These are phyloP conservation scores for Mrakia frigida DNA, from an alignment of 768 basidiomycete genomes.

Conservation along the genomic window DNA sequence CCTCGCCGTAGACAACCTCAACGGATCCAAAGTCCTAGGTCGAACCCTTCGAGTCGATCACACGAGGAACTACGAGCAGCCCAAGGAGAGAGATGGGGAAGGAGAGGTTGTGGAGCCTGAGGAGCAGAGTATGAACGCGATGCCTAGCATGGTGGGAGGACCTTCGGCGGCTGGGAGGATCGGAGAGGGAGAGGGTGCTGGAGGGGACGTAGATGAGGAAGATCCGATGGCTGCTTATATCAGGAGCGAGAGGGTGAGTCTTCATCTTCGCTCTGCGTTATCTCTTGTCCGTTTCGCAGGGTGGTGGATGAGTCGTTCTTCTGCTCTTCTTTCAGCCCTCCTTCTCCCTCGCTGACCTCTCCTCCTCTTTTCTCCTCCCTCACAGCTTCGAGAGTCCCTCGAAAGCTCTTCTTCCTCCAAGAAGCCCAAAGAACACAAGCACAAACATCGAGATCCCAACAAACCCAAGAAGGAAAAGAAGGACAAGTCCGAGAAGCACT, in stretches of 20 bases:
- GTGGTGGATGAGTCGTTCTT: too few species aligned
- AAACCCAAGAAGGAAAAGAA: conserved; percentile 30
- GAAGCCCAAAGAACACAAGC: conserved; percentile 47
- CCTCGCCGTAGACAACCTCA: conserved; percentile 96
- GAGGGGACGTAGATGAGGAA: conserved; percentile 72
- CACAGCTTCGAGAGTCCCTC: conserved; percentile 5
- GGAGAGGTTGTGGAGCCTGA: conserved; percentile 81
- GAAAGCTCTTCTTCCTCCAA: conserved; percentile 36
- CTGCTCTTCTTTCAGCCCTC: conserved; percentile 39
- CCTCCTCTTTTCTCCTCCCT: background rate
- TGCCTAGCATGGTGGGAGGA: conserved; percentile 64
- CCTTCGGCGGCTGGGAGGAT: conserved; percentile 2
- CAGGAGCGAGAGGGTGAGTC: conserved; percentile 52
- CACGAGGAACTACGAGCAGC: conserved; percentile 78
- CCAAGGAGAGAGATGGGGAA: conserved; percentile 64
- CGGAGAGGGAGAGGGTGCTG: conserved; percentile 48
- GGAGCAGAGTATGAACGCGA: conserved; percentile 79
- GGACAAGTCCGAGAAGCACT: conserved; percentile 15
- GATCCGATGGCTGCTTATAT: conserved; percentile 97
- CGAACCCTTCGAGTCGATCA: conserved; percentile 66
- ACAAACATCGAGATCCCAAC: conserved; percentile 54
- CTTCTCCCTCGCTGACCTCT: background rate
- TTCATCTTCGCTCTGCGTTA: too few species aligned
- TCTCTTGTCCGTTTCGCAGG: too few species aligned
- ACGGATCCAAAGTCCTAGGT: conserved; percentile 82